These are phyloP conservation scores for Mycena galopus DNA, from an alignment of 768 basidiomycete species.

Conservation along the genomic window DNA sequence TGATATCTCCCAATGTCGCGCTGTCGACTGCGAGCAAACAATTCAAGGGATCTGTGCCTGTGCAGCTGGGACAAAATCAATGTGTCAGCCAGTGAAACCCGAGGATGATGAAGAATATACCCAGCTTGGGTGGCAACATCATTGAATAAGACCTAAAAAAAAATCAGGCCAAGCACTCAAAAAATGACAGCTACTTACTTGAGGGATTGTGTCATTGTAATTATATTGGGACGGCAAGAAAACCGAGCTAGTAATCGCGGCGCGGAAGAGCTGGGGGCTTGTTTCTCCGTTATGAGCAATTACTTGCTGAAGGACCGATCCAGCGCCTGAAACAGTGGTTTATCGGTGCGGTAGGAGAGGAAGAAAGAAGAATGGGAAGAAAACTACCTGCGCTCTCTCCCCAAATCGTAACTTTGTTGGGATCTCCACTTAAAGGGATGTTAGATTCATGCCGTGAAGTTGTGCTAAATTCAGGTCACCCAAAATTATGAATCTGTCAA, in stretches of 20 bases:
- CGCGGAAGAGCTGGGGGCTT: slow-evolving; percentile 40
- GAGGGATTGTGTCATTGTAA: slow-evolving; percentile 38
- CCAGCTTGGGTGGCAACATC: not conserved
- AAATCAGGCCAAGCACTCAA: not conserved
- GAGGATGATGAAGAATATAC: not conserved
- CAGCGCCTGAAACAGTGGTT: slow-evolving; percentile 39
- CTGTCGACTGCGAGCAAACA: not conserved
- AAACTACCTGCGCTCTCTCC: slow-evolving; percentile 44
- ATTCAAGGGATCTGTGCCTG: not conserved
- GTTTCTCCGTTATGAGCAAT: slow-evolving; percentile 48
- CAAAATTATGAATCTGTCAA: not conserved
- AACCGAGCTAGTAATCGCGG: slow-evolving; percentile 38
- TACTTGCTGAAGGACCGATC: slow-evolving; percentile 49
- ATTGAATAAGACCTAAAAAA: not conserved
- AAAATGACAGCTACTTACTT: not conserved
- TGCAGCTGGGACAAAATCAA: not conserved
- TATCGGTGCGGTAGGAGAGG: too few species aligned
- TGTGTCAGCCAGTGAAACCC: not conserved
- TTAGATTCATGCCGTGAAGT: not conserved
- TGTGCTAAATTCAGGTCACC: not conserved
- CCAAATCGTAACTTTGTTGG: slow-evolving; percentile 43
- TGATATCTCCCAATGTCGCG: not conserved
- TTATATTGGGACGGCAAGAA: slow-evolving; percentile 46
- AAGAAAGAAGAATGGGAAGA: too few species aligned
- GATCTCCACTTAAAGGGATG: slow-evolving; percentile 38